Percentiles rank a stretch among this genome's conserved stretches.
Evolutionary conservation across 2,329 filamentous ascomycete species (phyloP).

Genomic region (Stemphylium vesicarium): DNA sequence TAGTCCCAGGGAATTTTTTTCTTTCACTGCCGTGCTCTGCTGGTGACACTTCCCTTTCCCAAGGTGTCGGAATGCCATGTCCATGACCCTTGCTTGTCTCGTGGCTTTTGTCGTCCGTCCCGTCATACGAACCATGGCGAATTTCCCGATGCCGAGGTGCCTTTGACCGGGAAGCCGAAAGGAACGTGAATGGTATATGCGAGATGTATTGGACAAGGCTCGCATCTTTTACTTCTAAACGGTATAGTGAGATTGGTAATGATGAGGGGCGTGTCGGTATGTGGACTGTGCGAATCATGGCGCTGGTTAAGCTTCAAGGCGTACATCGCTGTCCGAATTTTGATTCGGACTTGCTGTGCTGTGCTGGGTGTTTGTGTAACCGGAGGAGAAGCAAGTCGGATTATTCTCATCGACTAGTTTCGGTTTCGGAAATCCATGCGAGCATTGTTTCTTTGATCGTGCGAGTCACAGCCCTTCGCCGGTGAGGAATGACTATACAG

Average conservation of each 20-base stretch:
- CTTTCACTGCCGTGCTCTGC: constrained; percentile 6
- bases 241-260: not conserved
- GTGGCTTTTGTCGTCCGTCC: constrained; percentile 19
- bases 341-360: constrained; percentile 15
- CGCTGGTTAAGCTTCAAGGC: constrained; percentile 10
- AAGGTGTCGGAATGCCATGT: constrained; percentile 18
- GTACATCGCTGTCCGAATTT: constrained; percentile 25
- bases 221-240: constrained; percentile 3
- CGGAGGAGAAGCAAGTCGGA: constrained; percentile 8
- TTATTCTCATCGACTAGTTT: constrained; percentile 20
- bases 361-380: constrained; percentile 15
- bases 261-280: not conserved
- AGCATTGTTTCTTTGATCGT: not conserved
- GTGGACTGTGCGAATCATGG: constrained; percentile 3
- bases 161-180: constrained; percentile 7
- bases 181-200: constrained; percentile 17
- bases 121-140: constrained; percentile 31
- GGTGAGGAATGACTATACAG: not conserved
- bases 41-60: constrained; percentile 17
- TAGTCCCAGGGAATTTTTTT: constrained; percentile 22
- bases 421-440: constrained; percentile 2
- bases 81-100: constrained; percentile 19
- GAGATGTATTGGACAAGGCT: constrained; percentile 27
- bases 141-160: constrained; percentile 26
- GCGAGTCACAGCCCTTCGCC: not conserved